phyloP scores from a whole-genome alignment of 2,329 filamentous ascomycete species.

The Paracamarosporium sp. region DNA sequence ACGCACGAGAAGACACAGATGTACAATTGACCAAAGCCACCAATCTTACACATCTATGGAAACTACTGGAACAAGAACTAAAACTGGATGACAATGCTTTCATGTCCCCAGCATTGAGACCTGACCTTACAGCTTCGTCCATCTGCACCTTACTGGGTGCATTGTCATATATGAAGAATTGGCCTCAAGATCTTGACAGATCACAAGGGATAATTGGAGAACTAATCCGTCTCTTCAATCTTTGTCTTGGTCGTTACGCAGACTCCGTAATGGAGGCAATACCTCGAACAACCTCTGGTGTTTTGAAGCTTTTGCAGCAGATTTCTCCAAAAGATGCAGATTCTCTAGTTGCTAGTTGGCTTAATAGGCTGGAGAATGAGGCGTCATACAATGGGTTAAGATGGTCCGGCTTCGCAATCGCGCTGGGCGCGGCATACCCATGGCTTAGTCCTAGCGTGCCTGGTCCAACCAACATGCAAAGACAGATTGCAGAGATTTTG shows the following conservation, averaged over 20 bases:
- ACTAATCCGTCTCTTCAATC: conserved; percentile 31
- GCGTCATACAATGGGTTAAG: conserved; percentile 47
- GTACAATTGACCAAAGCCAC: not conserved
- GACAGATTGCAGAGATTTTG: conserved; percentile 42
- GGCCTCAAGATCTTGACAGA: conserved; percentile 8
- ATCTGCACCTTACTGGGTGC: conserved; percentile 61
- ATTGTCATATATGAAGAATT: conserved; percentile 26
- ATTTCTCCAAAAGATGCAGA: conserved; percentile 15
- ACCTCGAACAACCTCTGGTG: conserved; percentile 25
- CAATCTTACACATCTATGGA: conserved; percentile 37
- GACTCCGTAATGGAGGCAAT: conserved; percentile 41
- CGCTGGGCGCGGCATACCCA: conserved; percentile 50
- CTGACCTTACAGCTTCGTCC: conserved; percentile 70
- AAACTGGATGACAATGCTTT: conserved; percentile 48
- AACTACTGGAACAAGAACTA: conserved; percentile 37
- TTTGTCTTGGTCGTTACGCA: conserved; percentile 45
- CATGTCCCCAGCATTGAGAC: conserved; percentile 58
- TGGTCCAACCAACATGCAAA: conserved; percentile 17
- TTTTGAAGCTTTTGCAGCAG: conserved; percentile 26
- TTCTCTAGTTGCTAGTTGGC: conserved; percentile 34
- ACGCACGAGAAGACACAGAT: not conserved
- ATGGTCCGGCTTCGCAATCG: conserved; percentile 53
- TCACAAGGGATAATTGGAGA: conserved; percentile 20
- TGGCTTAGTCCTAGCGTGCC: not conserved
- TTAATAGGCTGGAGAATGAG: conserved; percentile 41